Conservation (phyloP, 495 filamentous ascomycete species). For the Trypethelium eluteriae region DNA sequence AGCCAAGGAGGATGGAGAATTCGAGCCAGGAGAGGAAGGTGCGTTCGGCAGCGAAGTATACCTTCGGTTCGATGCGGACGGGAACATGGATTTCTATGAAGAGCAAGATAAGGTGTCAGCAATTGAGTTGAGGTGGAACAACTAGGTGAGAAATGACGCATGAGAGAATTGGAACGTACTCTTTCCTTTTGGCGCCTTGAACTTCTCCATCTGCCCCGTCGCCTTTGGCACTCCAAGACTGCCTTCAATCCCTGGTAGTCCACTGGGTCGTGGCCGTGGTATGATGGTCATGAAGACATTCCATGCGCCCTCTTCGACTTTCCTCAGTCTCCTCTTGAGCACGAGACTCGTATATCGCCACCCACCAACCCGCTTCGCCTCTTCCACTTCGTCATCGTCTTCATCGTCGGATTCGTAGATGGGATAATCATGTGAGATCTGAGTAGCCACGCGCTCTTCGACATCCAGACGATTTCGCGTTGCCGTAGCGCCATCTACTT, state of each 20-base stretch:
- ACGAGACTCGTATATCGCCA: slow-evolving; percentile 59
- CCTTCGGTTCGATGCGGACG: slow-evolving; percentile 92
- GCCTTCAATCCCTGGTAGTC: slow-evolving; percentile 48
- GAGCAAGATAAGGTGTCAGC: background rate
- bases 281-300: slow-evolving; percentile 44
- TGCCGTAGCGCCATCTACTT: slow-evolving; percentile 34
- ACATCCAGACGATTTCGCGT: slow-evolving; percentile 56
- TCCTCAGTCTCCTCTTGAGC: slow-evolving; percentile 40
- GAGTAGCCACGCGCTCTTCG: slow-evolving; percentile 60
- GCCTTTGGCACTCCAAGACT: slow-evolving; percentile 38
- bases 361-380: slow-evolving; percentile 63
- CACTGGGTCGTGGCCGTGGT: slow-evolving; percentile 54
- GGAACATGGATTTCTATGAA: slow-evolving; percentile 75
- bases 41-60: slow-evolving; percentile 91
- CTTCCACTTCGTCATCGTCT: slow-evolving; percentile 68
- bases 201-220: slow-evolving; percentile 51
- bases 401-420: slow-evolving; percentile 92
- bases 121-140: background rate
- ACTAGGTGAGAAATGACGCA: background rate
- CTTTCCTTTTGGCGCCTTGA: slow-evolving; percentile 86
- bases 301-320: slow-evolving; percentile 38
- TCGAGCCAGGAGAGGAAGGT: slow-evolving; percentile 98
- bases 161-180: slow-evolving; percentile 39
- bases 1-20: slow-evolving; percentile 86
- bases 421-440: slow-evolving; percentile 61